Conservation (phyloP, 257 asterid genomes). For the Linaria vulgaris region DNA sequence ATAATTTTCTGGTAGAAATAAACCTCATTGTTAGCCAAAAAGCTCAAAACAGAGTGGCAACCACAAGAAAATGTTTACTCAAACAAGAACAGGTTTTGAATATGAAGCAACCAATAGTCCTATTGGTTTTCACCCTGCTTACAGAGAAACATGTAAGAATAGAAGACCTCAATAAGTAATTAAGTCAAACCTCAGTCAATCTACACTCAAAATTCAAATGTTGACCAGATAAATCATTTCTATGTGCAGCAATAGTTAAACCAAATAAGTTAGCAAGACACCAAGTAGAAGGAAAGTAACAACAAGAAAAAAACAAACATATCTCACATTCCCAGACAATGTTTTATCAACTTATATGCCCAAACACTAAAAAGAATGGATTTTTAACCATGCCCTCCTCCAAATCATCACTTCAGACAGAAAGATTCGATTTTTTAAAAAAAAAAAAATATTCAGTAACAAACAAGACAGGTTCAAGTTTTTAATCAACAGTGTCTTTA, state of each 20-base stretch:
- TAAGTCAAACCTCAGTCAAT: constrained; percentile 15
- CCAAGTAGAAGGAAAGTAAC: constrained; percentile 19
- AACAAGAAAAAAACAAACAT: constrained; percentile 31
- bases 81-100: neutral
- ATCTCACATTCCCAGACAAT: constrained; percentile 33
- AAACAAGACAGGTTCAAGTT: constrained; percentile 27
- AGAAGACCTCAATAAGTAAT: neutral
- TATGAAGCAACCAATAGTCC: constrained; percentile 10
- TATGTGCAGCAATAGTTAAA: constrained; percentile 31
- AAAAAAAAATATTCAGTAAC: constrained; percentile 25
- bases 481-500: constrained; percentile 1
- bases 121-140: constrained; percentile 17
- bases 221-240: constrained; percentile 24
- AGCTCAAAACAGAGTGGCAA: constrained; percentile 8
- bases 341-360: neutral
- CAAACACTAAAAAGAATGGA: constrained; percentile 15
- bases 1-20: constrained; percentile 12
- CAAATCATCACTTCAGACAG: constrained; percentile 26
- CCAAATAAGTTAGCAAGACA: constrained; percentile 21
- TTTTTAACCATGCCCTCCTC: constrained; percentile 23
- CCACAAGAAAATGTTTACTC: neutral
- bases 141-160: neutral
- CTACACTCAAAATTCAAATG: constrained; percentile 3
- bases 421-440: constrained; percentile 25
- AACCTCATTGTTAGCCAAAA: constrained; percentile 7